A percentile compares a stretch with the other conserved stretches of the same genome.
phyloP scores from a whole-genome alignment of 164 flowering plant genomes.

The Magnolia changhungtana region DNA sequence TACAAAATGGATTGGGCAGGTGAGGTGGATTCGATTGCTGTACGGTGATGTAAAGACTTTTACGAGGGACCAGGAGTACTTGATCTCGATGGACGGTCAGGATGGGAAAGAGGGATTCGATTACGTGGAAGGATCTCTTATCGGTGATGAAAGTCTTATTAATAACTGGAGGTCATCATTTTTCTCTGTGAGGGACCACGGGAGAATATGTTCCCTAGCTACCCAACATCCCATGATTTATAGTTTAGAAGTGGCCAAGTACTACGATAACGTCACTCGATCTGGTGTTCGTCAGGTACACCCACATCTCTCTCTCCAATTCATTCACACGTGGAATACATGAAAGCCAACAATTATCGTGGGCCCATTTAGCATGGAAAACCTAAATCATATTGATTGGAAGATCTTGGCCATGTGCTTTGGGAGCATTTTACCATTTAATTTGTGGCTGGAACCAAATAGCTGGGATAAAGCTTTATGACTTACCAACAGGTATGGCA shows the following conservation, averaged over 20 bases:
- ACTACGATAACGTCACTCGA: constrained; percentile 34
- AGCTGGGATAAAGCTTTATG: too few species aligned
- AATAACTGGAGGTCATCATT: constrained; percentile 66
- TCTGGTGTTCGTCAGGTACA: constrained; percentile 41
- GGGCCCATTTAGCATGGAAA: too few species aligned
- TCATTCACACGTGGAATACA: too few species aligned
- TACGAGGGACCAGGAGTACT: constrained; percentile 61
- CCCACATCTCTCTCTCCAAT: neutral
- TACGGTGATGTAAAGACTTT: constrained; percentile 59
- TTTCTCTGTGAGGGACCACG: constrained; percentile 38
- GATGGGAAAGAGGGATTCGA: constrained; percentile 32
- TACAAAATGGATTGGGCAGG: constrained; percentile 30
- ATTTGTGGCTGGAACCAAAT: too few species aligned
- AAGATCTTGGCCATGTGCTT: too few species aligned
- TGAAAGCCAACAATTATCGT: too few species aligned
- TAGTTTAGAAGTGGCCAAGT: constrained; percentile 67
- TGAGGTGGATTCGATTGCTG: constrained; percentile 65
- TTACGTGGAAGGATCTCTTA: constrained; percentile 67
- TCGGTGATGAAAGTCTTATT: constrained; percentile 31
- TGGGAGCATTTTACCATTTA: too few species aligned
- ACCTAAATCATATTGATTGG: too few species aligned
- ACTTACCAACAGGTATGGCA: too few species aligned
- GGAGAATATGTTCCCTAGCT: constrained; percentile 38
- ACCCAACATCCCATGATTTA: constrained; percentile 45
- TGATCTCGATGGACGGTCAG: constrained; percentile 38